Evolutionary conservation across 2,329 filamentous ascomycete genomes (phyloP).

Genomic region (Albophoma yamanashiensis): DNA sequence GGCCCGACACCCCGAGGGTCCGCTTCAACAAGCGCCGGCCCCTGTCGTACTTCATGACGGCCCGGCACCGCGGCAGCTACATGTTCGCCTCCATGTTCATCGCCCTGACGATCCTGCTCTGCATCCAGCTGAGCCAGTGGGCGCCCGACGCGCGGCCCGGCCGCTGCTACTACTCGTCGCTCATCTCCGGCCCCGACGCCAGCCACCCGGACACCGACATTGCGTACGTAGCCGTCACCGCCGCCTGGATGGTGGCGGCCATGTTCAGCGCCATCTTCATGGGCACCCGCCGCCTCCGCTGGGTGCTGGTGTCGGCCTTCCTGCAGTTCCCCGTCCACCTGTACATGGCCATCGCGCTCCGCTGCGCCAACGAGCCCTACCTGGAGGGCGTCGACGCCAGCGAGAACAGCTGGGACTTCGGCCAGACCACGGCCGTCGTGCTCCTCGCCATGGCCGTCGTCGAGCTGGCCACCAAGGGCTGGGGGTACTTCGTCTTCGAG

Average conservation of each 20-base stretch:
- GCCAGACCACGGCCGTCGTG: conserved; percentile 18
- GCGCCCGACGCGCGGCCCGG: neutral
- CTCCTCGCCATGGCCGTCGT: conserved; percentile 11
- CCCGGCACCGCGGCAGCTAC: neutral
- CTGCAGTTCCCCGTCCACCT: conserved; percentile 20
- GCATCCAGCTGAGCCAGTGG: neutral
- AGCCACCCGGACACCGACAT: neutral
- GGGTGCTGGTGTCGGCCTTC: conserved; percentile 13
- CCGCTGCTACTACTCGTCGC: neutral
- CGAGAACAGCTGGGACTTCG: conserved; percentile 20
- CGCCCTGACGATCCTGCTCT: neutral
- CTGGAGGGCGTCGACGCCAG: conserved; percentile 2
- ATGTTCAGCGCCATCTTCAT: neutral
- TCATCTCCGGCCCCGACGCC: neutral
- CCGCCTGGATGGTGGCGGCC: neutral
- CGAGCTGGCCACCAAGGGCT: conserved; percentile 10
- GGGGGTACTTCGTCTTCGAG: conserved; percentile 9
- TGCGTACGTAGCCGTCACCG: neutral
- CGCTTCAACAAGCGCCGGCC: neutral
- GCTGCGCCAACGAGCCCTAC: conserved; percentile 14
- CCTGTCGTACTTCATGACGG: neutral
- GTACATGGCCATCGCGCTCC: conserved; percentile 19
- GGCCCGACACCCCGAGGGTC: neutral
- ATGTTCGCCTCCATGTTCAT: neutral
- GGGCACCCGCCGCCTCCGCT: conserved; percentile 4